These are phyloP conservation scores for Aspergillus floridensis DNA, from an alignment of 2,329 filamentous ascomycete species.

Conservation along the genomic window DNA sequence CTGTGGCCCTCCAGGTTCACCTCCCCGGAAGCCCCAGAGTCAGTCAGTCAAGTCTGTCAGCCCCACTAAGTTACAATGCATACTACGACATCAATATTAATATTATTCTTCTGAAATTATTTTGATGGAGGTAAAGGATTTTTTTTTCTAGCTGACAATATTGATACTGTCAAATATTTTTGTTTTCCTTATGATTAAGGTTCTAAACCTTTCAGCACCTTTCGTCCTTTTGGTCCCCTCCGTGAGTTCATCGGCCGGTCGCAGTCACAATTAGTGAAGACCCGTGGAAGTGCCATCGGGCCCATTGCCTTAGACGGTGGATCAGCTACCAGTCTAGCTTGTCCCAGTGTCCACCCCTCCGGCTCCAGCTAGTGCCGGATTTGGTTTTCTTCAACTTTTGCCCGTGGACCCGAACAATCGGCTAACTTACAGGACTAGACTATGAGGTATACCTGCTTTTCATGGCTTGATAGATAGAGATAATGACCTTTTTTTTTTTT, in stretches of 20 bases:
- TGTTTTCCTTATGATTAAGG: not conserved
- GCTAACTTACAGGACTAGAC: not conserved
- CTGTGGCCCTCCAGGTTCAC: not conserved
- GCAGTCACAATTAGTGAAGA: not conserved
- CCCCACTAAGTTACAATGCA: not conserved
- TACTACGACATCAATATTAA: too few species aligned
- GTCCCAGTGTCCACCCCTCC: slow-evolving; percentile 21
- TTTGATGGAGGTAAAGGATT: not conserved
- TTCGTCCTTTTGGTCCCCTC: not conserved
- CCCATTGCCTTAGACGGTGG: slow-evolving; percentile 6
- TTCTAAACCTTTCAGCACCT: too few species aligned
- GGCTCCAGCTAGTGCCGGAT: slow-evolving; percentile 17
- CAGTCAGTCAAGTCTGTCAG: not conserved
- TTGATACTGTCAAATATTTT: not conserved
- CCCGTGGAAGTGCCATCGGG: not conserved
- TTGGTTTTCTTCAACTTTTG: slow-evolving; percentile 2
- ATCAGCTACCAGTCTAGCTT: slow-evolving; percentile 6
- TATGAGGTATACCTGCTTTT: too few species aligned
- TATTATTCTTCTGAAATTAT: slow-evolving; percentile 1
- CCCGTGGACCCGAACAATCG: not conserved
- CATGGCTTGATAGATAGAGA: too few species aligned
- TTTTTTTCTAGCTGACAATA: not conserved
- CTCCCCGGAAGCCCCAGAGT: not conserved
- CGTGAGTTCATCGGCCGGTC: not conserved
- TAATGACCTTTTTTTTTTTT: too few species aligned